Evolutionary conservation across 2,329 filamentous ascomycete genomes (phyloP), one percentile per base, ranked within the genome.

Genomic region (Diaporthe sp.): DNA sequence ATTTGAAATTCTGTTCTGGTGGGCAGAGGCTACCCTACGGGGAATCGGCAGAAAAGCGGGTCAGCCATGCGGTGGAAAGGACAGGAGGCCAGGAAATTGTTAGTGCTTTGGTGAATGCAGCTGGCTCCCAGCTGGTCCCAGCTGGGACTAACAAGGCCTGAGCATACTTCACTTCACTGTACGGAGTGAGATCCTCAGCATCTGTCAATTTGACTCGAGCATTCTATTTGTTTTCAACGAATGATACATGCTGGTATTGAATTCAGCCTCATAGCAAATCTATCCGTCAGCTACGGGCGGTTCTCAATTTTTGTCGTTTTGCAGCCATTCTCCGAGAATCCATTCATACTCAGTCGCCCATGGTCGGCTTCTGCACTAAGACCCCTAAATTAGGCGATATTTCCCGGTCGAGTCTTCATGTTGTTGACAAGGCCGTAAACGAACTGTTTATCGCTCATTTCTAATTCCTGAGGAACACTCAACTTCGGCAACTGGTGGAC

Each of bases 1-100:
- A 75, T 76, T 76, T 76, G 71, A 70, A 76, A 76, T 72, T 75
- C 74, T 75, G 73, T 71, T 75, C 69, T 76, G 75, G 70, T 72
- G 70, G 70, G 70, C 70, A 72, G 50, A 55, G 38, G 38, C 69
- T 50, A 72, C 70, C 70, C 70, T 72, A 72, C 70, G 35, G 57
- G 33, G n/a, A 54, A 68, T 40, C 64, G 64, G 64, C 30, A 10
- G 47, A 28, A 68, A 54, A 52, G 47, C n/a, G 45, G 47, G 45
- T 52, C 47, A 12, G 6, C 45, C n/a, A 67, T 25, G 42, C 30
- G 28, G 15, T n/a, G 33, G 47, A 54, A 13, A 13, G 33, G 47
- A 68, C 33, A 38, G 45, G 25, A 64, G 45, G 57, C 40, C 42
- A 60, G 57, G 15, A 54, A 64, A 61, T 72, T 72, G 69, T 72